phyloP scores from a whole-genome alignment of 352 stramenopile genomes.

The Sclerospora graminicola region DNA sequence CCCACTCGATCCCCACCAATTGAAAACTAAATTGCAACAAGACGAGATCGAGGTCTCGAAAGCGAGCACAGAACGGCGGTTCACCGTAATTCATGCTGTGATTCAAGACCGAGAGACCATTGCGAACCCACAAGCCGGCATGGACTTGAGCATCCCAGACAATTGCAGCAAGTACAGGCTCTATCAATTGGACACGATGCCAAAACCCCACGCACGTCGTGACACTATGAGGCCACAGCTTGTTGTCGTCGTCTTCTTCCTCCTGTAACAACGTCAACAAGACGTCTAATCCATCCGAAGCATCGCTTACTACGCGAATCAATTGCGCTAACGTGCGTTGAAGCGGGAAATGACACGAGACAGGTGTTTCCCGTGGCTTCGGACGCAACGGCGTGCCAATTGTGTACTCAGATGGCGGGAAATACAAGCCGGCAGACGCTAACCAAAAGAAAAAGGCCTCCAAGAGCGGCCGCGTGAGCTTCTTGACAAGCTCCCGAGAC shows the following conservation, averaged over 20 bases:
- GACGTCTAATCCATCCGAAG: conserved; percentile 34
- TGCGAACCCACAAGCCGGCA: conserved; percentile 74
- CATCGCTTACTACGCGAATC: conserved; percentile 59
- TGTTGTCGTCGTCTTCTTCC: conserved; percentile 15
- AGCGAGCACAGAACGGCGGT: conserved; percentile 74
- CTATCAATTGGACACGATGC: conserved; percentile 71
- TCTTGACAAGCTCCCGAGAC: conserved; percentile 30
- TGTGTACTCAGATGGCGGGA: conserved; percentile 46
- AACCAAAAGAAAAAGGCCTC: conserved; percentile 80
- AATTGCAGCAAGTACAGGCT: conserved; percentile 68
- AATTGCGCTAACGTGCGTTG: conserved; percentile 69
- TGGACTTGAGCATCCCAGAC: conserved; percentile 85
- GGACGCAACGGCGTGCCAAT: conserved; percentile 39
- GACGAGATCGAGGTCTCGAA: conserved; percentile 76
- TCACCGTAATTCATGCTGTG: conserved; percentile 88
- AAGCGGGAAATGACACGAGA: conserved; percentile 76
- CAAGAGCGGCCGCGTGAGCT: conserved; percentile 52
- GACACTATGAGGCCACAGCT: conserved; percentile 47
- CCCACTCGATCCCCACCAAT: conserved; percentile 60
- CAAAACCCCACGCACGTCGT: conserved; percentile 65
- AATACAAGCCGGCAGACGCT: conserved; percentile 64
- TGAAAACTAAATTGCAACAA: conserved; percentile 74
- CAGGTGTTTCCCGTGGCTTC: conserved; percentile 47
- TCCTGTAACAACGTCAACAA: conserved; percentile 46
- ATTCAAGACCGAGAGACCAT: conserved; percentile 77